Percentiles rank a stretch among this genome's conserved stretches.
These are phyloP conservation scores for Mrakia gelida DNA, from an alignment of 768 basidiomycete genomes.

Conservation along the genomic window DNA sequence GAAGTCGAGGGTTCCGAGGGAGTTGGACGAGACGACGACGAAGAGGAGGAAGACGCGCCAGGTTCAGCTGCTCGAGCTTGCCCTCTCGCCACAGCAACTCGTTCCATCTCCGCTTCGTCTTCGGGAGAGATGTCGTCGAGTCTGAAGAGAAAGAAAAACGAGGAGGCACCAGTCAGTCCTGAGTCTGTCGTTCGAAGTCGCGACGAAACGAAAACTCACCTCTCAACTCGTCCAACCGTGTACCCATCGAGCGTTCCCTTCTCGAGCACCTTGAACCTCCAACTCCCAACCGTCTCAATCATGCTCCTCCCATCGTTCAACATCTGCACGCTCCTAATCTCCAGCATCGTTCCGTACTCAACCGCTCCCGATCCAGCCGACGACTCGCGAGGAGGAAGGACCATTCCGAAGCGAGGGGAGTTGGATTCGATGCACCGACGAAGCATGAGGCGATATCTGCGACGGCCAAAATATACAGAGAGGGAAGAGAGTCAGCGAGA, in stretches of 20 bases:
- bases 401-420: conserved; percentile 84
- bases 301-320: conserved; percentile 83
- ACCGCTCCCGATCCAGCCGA: conserved; percentile 44
- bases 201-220: conserved; percentile 43
- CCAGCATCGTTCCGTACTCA: conserved; percentile 90
- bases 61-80: not conserved
- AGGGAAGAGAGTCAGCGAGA: not conserved
- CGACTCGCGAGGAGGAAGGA: conserved; percentile 60
- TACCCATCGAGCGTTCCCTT: conserved; percentile 83
- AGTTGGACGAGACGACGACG: not conserved
- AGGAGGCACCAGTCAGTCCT: not conserved
- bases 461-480: not conserved
- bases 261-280: conserved; percentile 82
- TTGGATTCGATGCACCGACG: conserved; percentile 81
- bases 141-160: conserved; percentile 27
- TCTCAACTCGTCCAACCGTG: conserved; percentile 74
- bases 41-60: conserved; percentile 13
- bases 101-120: conserved; percentile 47
- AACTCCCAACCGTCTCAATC: conserved; percentile 66
- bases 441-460: conserved; percentile 87
- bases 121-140: conserved; percentile 49
- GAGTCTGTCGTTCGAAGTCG: too few relatives aligned
- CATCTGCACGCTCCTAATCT: conserved; percentile 80
- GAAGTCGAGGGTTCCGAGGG: not conserved
- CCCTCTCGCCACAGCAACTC: conserved; percentile 35